Evolutionary conservation across 495 filamentous ascomycete species (phyloP).

Genomic region (Podospora pseudoanserina): DNA sequence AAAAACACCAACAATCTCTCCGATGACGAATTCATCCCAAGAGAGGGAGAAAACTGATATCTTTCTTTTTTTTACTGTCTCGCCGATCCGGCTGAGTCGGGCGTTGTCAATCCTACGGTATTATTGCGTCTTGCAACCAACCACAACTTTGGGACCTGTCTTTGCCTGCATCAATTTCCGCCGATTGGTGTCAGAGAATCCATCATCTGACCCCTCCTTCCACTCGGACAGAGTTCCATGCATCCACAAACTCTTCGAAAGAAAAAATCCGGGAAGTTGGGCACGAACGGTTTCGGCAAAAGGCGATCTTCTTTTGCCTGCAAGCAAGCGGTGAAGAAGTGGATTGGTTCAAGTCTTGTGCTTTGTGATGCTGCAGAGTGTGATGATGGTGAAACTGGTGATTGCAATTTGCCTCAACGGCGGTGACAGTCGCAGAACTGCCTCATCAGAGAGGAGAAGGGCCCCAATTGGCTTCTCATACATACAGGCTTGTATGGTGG

Average conservation of each 20-base stretch:
- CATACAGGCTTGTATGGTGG: too few species aligned
- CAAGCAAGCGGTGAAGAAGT: background rate
- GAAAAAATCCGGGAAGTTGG: background rate
- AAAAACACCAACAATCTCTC: background rate
- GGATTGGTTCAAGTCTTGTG: background rate
- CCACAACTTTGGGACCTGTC: background rate
- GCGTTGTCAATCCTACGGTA: background rate
- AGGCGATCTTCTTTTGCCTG: background rate
- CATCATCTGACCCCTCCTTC: conserved; percentile 3
- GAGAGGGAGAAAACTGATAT: background rate
- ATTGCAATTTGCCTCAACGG: background rate
- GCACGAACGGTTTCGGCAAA: background rate
- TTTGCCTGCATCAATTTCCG: background rate
- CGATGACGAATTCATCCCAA: background rate
- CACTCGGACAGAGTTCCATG: background rate
- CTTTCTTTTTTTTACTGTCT: background rate
- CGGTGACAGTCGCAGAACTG: background rate
- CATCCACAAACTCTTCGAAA: background rate
- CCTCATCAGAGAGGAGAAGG: background rate
- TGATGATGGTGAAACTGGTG: background rate
- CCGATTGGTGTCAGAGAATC: conserved; percentile 12
- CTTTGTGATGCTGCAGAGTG: background rate
- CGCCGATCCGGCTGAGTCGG: background rate
- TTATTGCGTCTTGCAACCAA: background rate
- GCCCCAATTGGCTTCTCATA: background rate